Evolutionary conservation across 129 eudicot species (phyloP), one percentile per base, ranked within the genome.

Genomic region (Artemisia argyi): DNA sequence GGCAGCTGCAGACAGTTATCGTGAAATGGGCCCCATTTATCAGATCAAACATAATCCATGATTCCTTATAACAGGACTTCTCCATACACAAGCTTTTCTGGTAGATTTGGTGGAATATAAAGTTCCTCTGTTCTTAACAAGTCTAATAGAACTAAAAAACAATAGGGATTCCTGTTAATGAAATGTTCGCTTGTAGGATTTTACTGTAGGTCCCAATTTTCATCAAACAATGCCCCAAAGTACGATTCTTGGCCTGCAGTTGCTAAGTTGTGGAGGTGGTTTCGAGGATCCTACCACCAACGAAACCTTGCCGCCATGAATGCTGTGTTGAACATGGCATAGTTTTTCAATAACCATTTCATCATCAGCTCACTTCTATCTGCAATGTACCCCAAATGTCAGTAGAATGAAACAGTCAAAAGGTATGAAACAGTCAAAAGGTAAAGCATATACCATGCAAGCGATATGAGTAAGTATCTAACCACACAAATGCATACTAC

Each of bases 231-330:
- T 9, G 99, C 90, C n/a, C 96, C 97, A 44, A 91, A 95, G 44
- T 83, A 78, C 10, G 99, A 90, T 24, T 88, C 75, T 2, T 94
- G 83, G 58, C 97, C 97, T 14, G 99, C 96, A 61, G 81, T 86
- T 30, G 94, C 99, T 14, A 91, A n/a, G 99, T 95, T 62, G 99
- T 95, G n/a, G 95, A 76, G 1, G 99, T 90, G 13, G 99, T 95
- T 77, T 88, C 94, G 47, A 95, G 88, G 83, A 90, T 73, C 76
- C 78, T 88, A 16, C 97, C 99, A 55, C 99, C 96, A 46, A 91
- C 97, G 15, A 73, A 95, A 76, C 78, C 78, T 86, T 54, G 91
- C 86, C n/a, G 44, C 44, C 44, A 1, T 35, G 46, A 39, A 39
- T 39, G 46, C 9, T 39, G 46, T 39, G 46, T 39, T 39, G 10